Base-by-base conservation (phyloP, 2,329 filamentous ascomycete species). In the Fusarium lateritium region DNA sequence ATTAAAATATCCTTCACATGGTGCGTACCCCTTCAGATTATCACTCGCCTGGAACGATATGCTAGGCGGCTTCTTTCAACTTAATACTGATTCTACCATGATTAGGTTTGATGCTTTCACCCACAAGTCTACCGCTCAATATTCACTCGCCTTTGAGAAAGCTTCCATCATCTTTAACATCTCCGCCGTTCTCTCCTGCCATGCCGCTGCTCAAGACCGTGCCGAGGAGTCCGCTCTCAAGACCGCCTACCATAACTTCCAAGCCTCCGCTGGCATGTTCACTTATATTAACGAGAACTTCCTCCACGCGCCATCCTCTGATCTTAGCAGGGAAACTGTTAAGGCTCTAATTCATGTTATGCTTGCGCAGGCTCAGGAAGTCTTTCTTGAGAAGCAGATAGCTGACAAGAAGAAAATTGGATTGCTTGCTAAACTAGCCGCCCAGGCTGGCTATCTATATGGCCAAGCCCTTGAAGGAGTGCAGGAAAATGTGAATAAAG, bases 281-380 rank as follows among this genome's bases (percentile, higher is more conserved):
- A 98, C 95, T 54, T 99, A 99, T 76, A 99, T 99, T 83, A 99
- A 99, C 81, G 96, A 99, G 82, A 99, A 99, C 82, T 99, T 99
- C 78, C 84, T 99, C 36, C 96, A 99, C 76, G 96, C 96, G 2
- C 96, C 97, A 1, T 98, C 94, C 10, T 94, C 93, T n/a, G 96
- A 99, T 76, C 82, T 99, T 47, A 98, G 94, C 78, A 86, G 96
- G 64, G 95, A 99, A 51, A 99, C 96, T 0, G 94, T 99, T 75
- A 98, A 98, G 82, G 94, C 94, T 0, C 81, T 99, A 70, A 98
- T 99, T 77, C 88, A 91, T 52, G 89, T 99, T 62, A 98, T 94
- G 86, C 88, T 99, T 56, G 97, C 95, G 2, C 96, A 99, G 80
- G 95, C 92, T 6, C 97, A 99, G 79, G 96, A 99, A 79, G 94